phyloP scores from a whole-genome alignment of 2,329 filamentous ascomycete genomes.

The Lachnellula willkommii region DNA sequence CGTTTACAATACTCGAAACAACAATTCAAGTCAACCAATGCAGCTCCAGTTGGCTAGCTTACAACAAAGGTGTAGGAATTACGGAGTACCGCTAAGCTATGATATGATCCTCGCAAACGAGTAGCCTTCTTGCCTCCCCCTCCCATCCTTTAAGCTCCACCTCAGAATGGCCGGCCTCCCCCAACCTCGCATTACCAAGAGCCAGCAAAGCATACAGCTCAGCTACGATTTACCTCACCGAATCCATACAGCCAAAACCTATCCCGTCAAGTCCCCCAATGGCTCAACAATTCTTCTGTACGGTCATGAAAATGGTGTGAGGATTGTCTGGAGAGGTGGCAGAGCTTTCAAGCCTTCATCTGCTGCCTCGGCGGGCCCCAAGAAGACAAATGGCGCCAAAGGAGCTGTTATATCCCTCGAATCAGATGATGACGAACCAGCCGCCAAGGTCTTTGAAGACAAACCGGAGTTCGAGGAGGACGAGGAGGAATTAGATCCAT shows the following conservation, averaged over 20 bases:
- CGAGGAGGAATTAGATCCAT: slow-evolving; percentile 34
- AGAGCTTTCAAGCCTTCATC: slow-evolving; percentile 50
- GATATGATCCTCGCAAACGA: too few relatives aligned
- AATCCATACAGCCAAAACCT: slow-evolving; percentile 54
- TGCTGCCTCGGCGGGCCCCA: slow-evolving; percentile 24
- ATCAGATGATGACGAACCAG: slow-evolving; percentile 52
- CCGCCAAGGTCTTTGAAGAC: slow-evolving; percentile 41
- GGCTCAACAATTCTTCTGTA: slow-evolving; percentile 59
- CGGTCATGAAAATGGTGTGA: slow-evolving; percentile 58
- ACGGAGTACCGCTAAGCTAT: too few relatives aligned
- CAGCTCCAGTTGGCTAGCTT: too few relatives aligned
- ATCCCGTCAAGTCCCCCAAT: slow-evolving; percentile 57
- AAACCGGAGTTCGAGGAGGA: slow-evolving; percentile 54
- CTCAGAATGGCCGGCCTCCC: slow-evolving; percentile 21
- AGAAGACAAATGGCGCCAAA: slow-evolving; percentile 49
- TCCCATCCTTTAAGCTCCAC: not conserved
- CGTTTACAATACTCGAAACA: not conserved
- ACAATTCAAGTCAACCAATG: not conserved
- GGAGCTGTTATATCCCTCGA: slow-evolving; percentile 59
- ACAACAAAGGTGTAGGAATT: too few relatives aligned
- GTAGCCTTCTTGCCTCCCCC: not conserved
- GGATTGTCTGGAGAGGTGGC: slow-evolving; percentile 58
- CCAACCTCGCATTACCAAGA: slow-evolving; percentile 24
- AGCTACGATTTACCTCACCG: slow-evolving; percentile 57
- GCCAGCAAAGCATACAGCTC: slow-evolving; percentile 24